Evolutionary conservation across 768 basidiomycete genomes (phyloP).

Genomic region (Strobilomyces confusus): DNA sequence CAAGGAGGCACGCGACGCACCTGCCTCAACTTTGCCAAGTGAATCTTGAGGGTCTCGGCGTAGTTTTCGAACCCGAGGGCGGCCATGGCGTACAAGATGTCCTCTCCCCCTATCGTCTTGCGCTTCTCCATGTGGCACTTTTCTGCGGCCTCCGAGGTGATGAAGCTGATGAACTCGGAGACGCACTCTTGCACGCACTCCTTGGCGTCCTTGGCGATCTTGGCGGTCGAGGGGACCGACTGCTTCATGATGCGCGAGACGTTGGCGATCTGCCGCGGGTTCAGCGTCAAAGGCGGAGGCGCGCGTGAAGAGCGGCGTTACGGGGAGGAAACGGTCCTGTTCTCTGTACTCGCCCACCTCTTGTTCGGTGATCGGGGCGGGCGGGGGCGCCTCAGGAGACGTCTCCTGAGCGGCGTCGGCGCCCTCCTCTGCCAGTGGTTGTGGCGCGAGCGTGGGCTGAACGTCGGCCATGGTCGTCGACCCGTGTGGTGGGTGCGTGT

Average conservation of each 20-base stretch:
- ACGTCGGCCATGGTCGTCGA: constrained; percentile 26
- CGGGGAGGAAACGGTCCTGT: constrained; percentile 93
- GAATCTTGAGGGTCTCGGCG: constrained; percentile 87
- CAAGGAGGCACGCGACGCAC: constrained; percentile 32
- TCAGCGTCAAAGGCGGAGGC: no score
- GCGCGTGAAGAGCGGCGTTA: constrained; percentile 29
- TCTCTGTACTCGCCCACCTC: constrained; percentile 94
- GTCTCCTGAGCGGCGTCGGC: constrained; percentile 29
- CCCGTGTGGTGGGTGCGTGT: not conserved
- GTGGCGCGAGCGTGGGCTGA: constrained; percentile 39
- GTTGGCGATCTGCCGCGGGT: constrained; percentile 72
- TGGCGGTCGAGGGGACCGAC: constrained; percentile 83
- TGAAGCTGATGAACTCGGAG: constrained; percentile 97
- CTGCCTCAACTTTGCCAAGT: constrained; percentile 85
- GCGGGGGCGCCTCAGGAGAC: constrained; percentile 45
- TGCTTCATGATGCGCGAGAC: constrained; percentile 98
- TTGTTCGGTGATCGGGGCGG: constrained; percentile 80
- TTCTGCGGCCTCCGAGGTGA: constrained; percentile 95
- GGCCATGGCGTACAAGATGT: constrained; percentile 93
- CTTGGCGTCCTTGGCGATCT: constrained; percentile 97
- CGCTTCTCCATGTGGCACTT: constrained; percentile 93
- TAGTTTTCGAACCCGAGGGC: constrained; percentile 94
- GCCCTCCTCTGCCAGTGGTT: constrained; percentile 37
- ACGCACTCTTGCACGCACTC: constrained; percentile 99
- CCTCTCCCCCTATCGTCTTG: constrained; percentile 97